phyloP scores from a whole-genome alignment of 352 stramenopile species.

The Peronosclerospora sorghi region DNA sequence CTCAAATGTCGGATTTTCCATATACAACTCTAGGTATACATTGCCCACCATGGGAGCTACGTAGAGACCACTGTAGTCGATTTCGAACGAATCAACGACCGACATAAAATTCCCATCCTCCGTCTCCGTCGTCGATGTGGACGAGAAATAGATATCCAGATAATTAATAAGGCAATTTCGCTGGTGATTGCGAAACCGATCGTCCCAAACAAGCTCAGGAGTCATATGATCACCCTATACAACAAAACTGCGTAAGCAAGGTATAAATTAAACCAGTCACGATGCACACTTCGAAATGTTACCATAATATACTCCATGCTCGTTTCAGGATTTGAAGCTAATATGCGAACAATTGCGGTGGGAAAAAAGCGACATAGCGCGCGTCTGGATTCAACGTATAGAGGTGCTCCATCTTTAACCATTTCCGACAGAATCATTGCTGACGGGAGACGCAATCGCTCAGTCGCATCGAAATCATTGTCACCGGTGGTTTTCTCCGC shows the following conservation, averaged over 20 bases:
- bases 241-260: constrained; percentile 1
- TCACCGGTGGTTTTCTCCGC: constrained; percentile 55
- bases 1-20: constrained; percentile 88
- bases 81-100: constrained; percentile 42
- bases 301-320: constrained; percentile 60
- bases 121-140: constrained; percentile 32
- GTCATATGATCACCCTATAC: constrained; percentile 85
- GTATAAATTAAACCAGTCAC: constrained; percentile 1
- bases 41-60: constrained; percentile 66
- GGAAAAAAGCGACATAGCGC: constrained; percentile 66
- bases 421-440: constrained; percentile 61
- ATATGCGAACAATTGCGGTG: constrained; percentile 38
- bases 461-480: constrained; percentile 42
- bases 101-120: constrained; percentile 27
- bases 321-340: constrained; percentile 35
- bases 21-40: constrained; percentile 87
- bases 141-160: constrained; percentile 68
- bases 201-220: constrained; percentile 92
- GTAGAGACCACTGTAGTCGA: constrained; percentile 71
- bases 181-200: constrained; percentile 75
- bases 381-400: constrained; percentile 41
- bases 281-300: neutral
- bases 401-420: constrained; percentile 24
- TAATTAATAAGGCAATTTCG: constrained; percentile 57
- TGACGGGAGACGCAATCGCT: constrained; percentile 43